Conservation (phyloP, 495 filamentous ascomycete genomes). For the Glarea lozoyensis region DNA sequence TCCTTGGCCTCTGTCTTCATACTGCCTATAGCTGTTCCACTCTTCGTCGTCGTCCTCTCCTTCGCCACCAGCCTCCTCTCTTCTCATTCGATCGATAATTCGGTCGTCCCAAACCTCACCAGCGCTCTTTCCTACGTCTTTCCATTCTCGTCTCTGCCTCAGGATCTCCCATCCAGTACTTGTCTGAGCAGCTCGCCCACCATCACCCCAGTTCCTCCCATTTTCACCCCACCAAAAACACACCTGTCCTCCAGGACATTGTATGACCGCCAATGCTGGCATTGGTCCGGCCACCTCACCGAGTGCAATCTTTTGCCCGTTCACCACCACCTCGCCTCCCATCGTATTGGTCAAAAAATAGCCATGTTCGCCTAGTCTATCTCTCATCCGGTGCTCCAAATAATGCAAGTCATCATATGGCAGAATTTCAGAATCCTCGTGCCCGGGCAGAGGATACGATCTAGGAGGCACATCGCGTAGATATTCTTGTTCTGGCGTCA, state of each 20-base stretch:
- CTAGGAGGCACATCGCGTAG: constrained; percentile 8
- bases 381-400: constrained; percentile 8
- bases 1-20: not conserved
- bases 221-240: constrained; percentile 15
- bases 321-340: constrained; percentile 13
- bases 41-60: constrained; percentile 10
- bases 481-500: constrained; percentile 6
- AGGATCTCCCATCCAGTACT: constrained; percentile 6
- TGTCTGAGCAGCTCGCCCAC: not conserved
- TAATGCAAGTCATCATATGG: constrained; percentile 10
- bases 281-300: constrained; percentile 17
- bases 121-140: constrained; percentile 7
- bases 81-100: constrained; percentile 13
- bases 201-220: constrained; percentile 10
- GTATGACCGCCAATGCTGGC: constrained; percentile 19
- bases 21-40: constrained; percentile 9
- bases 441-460: not conserved
- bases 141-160: constrained; percentile 7
- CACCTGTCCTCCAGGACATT: constrained; percentile 15
- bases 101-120: constrained; percentile 16
- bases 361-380: not conserved
- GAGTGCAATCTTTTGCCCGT: constrained; percentile 15
- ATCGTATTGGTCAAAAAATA: constrained; percentile 20
- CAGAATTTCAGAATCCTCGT: not conserved
- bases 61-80: constrained; percentile 3